Evolutionary conservation across 1,284 basidiomycete species (phyloP), one percentile per base, ranked within the genome.

Genomic region (Trametes versicolor): DNA sequence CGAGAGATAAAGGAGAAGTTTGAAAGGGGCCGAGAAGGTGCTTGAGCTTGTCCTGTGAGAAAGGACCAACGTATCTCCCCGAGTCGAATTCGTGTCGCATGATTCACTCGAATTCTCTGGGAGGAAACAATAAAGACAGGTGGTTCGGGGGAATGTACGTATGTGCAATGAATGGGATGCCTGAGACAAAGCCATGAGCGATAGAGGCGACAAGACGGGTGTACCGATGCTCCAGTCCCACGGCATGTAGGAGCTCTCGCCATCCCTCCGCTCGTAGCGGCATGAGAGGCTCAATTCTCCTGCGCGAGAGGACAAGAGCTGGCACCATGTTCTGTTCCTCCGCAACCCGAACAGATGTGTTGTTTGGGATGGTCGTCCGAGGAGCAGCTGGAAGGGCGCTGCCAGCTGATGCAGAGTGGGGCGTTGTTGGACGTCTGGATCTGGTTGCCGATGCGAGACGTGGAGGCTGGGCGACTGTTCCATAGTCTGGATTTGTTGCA

Each of bases 51-150:
- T 1, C 4, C 4, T 5, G 25, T 8, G 48, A 32, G 53, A 81
- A 82, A 1, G 76, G 79, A 0, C 79, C 78, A n/a, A 80, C 7
- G 60, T 80, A 80, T 0, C 76, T 64, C 0, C 63, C 67, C 9
- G 47, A 62, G 0, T 9, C n/a, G 8, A 80, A 65, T 62, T 82
- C 79, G 0, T 66, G 45, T 0, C 67, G 3, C 0, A 77, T 23
- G 23, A 78, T 75, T 0, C 55, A 29, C 2, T 60, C 4, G 27
- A 72, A 68, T 5, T 43, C 50, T 6, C 43, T 63, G 2, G 76
- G 76, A 5, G 70, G 67, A 51, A 56, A 73, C 0, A 75, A 74
- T 10, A 8, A 10, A 0, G 2, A 23, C 34, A 36, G 34, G 34
- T 36, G 34, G 34, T 36, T 36, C 34, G 34, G 34, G 34, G 13